Conservation (phyloP, 1,284 basidiomycete species). For the Heliocybe sulcata region DNA sequence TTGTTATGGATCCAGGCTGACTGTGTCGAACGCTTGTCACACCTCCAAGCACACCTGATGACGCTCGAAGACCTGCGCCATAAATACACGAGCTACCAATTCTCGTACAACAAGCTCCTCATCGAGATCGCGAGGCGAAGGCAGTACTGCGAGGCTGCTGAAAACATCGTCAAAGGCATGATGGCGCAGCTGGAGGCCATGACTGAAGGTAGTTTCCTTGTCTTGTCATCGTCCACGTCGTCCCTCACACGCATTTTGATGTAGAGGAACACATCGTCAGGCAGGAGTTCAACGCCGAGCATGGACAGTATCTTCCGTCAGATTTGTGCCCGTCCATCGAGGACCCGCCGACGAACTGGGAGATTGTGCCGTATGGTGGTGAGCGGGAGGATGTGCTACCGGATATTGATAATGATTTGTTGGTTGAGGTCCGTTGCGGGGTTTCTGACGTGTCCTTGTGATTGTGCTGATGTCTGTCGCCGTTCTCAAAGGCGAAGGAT, state of each 20-base stretch:
- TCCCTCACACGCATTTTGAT: neutral
- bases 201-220: constrained; percentile 44
- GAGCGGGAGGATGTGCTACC: constrained; percentile 51
- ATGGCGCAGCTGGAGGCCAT: constrained; percentile 50
- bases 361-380: constrained; percentile 47
- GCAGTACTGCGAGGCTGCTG: constrained; percentile 55
- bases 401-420: constrained; percentile 48
- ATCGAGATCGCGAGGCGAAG: constrained; percentile 64
- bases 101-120: constrained; percentile 64
- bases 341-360: constrained; percentile 65
- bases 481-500: neutral
- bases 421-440: constrained; percentile 36
- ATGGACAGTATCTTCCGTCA: constrained; percentile 64
- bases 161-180: constrained; percentile 61
- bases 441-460: neutral
- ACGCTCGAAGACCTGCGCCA: constrained; percentile 46
- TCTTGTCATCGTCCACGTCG: neutral
- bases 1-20: constrained; percentile 29
- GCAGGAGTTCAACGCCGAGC: constrained; percentile 60
- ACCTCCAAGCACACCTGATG: constrained; percentile 32
- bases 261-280: constrained; percentile 62
- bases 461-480: neutral
- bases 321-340: constrained; percentile 71
- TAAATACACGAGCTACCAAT: constrained; percentile 57
- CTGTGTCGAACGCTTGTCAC: constrained; percentile 41